Evolutionary conservation across 352 stramenopile genomes (phyloP), one percentile per base, ranked within the genome.

Genomic region (Phytopythium kandeliae): DNA sequence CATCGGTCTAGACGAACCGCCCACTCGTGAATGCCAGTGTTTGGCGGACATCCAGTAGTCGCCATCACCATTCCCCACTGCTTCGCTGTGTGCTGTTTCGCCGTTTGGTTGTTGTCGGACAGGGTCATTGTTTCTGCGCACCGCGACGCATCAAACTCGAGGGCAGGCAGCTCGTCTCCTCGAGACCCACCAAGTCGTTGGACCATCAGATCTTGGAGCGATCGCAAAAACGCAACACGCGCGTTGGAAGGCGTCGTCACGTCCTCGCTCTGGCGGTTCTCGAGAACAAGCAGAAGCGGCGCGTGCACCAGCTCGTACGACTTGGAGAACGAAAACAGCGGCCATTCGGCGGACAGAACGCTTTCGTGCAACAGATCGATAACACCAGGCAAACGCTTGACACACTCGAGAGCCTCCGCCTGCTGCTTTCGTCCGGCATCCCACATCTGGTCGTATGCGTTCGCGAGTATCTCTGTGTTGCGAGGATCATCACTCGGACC

Each of bases 31-130:
- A 90, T 84, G 24, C 86, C 83, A 16, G 78, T 88, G 49, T 92
- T 95, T 24, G 81, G 81, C 44, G 85, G 72, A 40, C 79, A 96
- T 15, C 75, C 85, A 7, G 81, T 91, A 6, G 80, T 93, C 34
- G 85, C 73, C 69, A 96, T 92, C 13, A 92, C 84, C 81, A 94
- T 95, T 41, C 86, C 86, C 86, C 86, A 96, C 37, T 96, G 85
- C 38, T 96, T 96, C 15, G 85, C 85, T 4, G 86, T 92, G 55
- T 95, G 92, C 64, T 96, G 86, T 46, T 89, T 92, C 21, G 85
- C 86, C 15, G 81, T 95, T 53, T 82, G 74, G 51, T 87, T 91
- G 25, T 72, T 69, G 53, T 95, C 83, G 2, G 78, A 88, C 19
- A 96, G 58, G 24, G 85, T 93, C 72, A 96, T 95, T 6, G 86